These are phyloP conservation scores for Immersiella caudata DNA, from an alignment of 495 filamentous ascomycete species.

Conservation along the genomic window DNA sequence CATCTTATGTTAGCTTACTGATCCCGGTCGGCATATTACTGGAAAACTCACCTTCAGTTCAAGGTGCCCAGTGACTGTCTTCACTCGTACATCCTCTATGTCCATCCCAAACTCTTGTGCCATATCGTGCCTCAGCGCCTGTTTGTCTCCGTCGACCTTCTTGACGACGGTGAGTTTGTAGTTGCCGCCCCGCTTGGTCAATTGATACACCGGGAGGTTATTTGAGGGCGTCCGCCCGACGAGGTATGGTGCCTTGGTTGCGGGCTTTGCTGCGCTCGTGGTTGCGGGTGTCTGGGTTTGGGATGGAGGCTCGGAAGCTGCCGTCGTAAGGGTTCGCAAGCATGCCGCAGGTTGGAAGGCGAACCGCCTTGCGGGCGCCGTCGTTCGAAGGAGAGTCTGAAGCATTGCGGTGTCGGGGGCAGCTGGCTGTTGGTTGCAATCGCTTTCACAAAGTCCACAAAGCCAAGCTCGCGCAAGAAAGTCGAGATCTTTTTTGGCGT, in stretches of 20 bases:
- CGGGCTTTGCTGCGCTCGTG: constrained; percentile 6
- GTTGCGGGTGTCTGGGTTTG: not conserved
- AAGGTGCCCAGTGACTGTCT: constrained; percentile 64
- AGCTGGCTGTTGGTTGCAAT: not conserved
- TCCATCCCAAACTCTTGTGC: constrained; percentile 47
- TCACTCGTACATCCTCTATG: constrained; percentile 52
- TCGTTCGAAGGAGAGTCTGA: not conserved
- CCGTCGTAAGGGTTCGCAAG: not conserved
- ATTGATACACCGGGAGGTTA: constrained; percentile 78
- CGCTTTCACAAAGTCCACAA: not conserved
- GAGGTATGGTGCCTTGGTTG: constrained; percentile 59
- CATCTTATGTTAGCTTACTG: not conserved
- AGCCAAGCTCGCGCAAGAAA: not conserved
- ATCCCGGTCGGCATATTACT: not conserved
- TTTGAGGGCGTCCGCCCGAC: constrained; percentile 70
- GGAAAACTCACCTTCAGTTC: constrained; percentile 60
- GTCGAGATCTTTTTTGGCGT: constrained; percentile 11
- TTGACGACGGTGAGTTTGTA: constrained; percentile 73
- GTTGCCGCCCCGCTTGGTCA: constrained; percentile 75
- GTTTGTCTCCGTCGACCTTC: constrained; percentile 73
- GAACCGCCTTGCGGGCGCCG: constrained; percentile 10
- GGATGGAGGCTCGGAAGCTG: not conserved
- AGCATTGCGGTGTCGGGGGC: not conserved
- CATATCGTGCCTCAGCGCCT: constrained; percentile 56
- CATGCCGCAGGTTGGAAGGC: not conserved